Conservation (phyloP, 305 asterid species). For the Striga hermonthica region DNA sequence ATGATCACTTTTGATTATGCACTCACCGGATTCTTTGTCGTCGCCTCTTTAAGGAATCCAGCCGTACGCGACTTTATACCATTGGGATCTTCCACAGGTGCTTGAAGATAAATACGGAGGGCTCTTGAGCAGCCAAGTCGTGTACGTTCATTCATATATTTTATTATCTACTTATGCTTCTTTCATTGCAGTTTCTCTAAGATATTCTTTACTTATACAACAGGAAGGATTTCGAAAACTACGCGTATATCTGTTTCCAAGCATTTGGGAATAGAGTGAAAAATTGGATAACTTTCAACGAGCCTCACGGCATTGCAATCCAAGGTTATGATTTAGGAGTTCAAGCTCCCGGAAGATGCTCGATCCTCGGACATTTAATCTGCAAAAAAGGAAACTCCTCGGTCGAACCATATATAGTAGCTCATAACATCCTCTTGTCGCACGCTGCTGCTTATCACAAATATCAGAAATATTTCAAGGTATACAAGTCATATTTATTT, state of each 20-base stretch:
- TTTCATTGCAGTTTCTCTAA: too few species aligned
- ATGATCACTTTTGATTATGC: background rate
- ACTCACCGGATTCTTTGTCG: background rate
- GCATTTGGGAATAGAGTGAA: constrained; percentile 80
- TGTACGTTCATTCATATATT: constrained; percentile 41
- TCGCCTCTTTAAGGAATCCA: constrained; percentile 49
- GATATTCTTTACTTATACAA: constrained; percentile 1
- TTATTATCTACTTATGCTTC: too few species aligned
- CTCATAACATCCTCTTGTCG: constrained; percentile 67
- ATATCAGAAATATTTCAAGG: constrained; percentile 66
- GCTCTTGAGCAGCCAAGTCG: constrained; percentile 49
- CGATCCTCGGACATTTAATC: constrained; percentile 57
- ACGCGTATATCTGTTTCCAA: constrained; percentile 67
- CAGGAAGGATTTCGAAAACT: constrained; percentile 65
- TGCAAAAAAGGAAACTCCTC: constrained; percentile 71
- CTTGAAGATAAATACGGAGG: constrained; percentile 76
- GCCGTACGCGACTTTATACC: constrained; percentile 75
- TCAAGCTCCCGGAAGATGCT: constrained; percentile 93
- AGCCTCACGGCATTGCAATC: constrained; percentile 78
- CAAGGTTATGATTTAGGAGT: constrained; percentile 71
- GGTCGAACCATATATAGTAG: constrained; percentile 66
- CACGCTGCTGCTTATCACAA: constrained; percentile 71
- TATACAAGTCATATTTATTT: constrained; percentile 13
- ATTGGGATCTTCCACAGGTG: constrained; percentile 83
- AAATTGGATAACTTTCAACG: constrained; percentile 83